Evolutionary conservation across 441 rosid genomes (phyloP).

Genomic region (Metrosideros polymorpha): DNA sequence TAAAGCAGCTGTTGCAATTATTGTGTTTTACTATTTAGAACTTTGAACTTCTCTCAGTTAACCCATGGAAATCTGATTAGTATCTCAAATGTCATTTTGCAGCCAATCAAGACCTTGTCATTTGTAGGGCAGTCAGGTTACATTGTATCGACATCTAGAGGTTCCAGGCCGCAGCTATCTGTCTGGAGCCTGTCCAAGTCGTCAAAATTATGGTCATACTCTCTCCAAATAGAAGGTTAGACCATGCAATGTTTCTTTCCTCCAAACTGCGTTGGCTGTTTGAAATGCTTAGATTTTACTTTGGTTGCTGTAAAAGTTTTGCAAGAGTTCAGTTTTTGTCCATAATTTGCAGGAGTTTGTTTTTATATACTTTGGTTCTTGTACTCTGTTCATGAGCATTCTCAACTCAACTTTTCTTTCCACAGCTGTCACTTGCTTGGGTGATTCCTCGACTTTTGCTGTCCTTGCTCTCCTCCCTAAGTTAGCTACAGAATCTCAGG

Average conservation of each 20-base stretch:
- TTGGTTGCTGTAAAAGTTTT: background rate
- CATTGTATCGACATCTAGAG: constrained; percentile 70
- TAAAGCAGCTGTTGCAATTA: background rate
- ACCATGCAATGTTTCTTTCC: background rate
- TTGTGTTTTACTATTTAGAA: background rate
- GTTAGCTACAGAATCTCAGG: background rate
- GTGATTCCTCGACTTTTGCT: constrained; percentile 7
- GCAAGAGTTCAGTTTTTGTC: background rate
- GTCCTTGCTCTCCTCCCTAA: constrained; percentile 15
- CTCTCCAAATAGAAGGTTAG: constrained; percentile 75
- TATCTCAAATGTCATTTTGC: constrained; percentile 14
- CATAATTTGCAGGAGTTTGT: background rate
- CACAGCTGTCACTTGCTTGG: constrained; percentile 11
- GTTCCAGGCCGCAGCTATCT: constrained; percentile 57
- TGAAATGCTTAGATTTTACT: background rate
- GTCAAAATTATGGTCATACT: constrained; percentile 72
- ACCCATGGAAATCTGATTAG: background rate
- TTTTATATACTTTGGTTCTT: background rate
- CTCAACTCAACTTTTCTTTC: background rate
- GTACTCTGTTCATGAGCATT: background rate
- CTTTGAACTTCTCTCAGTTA: background rate
- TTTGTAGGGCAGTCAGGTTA: constrained; percentile 71
- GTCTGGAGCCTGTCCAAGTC: constrained; percentile 78
- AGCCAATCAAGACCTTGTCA: constrained; percentile 71
- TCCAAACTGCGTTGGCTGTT: background rate